Percentiles rank a stretch among this genome's conserved stretches.
Conservation (phyloP, 2,329 filamentous ascomycete species). For the Colletotrichum incanum region DNA sequence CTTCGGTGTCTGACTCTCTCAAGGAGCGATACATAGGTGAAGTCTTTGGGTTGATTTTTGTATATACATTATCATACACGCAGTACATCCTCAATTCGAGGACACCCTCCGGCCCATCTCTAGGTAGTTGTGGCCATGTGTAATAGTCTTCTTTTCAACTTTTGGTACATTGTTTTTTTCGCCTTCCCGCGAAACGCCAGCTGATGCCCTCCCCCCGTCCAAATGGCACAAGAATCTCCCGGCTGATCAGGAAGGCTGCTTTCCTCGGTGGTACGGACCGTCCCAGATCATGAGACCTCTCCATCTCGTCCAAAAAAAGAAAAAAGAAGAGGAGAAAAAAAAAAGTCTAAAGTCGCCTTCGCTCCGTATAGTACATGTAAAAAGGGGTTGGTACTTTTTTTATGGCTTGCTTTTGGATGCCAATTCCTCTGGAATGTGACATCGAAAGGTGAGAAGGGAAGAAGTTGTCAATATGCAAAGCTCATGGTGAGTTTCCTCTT, state of each 20-base stretch:
- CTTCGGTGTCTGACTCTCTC: neutral
- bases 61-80: conserved; percentile 4
- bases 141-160: too few relatives aligned
- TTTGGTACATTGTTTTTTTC: neutral
- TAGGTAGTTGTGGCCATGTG: neutral
- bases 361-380: conserved; percentile 7
- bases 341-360: neutral
- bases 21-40: neutral
- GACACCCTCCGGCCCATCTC: neutral
- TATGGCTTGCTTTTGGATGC: neutral
- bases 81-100: neutral
- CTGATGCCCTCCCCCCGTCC: neutral
- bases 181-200: neutral
- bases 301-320: too few relatives aligned
- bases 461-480: neutral
- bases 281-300: neutral
- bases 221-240: neutral
- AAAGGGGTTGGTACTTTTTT: neutral
- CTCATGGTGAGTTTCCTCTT: neutral
- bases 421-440: neutral
- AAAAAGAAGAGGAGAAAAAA: neutral
- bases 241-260: neutral
- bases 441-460: neutral
- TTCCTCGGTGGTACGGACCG: neutral
- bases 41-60: neutral